A percentile compares a stretch with the other conserved stretches of the same genome.
phyloP scores from a whole-genome alignment of 345 rosid species.

The Gossypium turneri region DNA sequence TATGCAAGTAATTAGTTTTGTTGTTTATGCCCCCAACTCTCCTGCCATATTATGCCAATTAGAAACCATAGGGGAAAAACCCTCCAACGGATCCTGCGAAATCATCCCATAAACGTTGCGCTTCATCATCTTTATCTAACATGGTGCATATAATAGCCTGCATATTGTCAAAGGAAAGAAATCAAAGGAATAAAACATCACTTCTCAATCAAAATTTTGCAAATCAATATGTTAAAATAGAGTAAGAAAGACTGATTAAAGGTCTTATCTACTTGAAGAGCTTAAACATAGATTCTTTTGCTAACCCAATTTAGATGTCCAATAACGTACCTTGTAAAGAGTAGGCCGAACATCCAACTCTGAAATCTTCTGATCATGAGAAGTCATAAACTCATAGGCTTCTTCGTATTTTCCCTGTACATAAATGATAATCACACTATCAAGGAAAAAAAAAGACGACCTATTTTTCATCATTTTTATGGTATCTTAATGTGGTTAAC shows the following conservation, averaged over 20 bases:
- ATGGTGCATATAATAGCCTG: constrained; percentile 39
- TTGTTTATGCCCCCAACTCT: no score
- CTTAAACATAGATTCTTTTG: not conserved
- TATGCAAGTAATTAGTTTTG: no score
- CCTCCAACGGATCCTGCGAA: constrained; percentile 22
- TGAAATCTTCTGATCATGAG: not conserved
- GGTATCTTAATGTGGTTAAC: no score
- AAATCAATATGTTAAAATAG: no score
- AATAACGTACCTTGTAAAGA: constrained; percentile 38
- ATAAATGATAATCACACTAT: not conserved
- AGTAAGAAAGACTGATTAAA: no score
- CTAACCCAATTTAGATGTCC: no score
- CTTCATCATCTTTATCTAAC: constrained; percentile 30
- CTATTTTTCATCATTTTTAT: no score
- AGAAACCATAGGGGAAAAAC: not conserved
- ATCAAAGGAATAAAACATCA: not conserved
- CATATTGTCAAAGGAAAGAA: not conserved
- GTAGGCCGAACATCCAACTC: constrained; percentile 33
- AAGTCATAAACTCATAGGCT: constrained; percentile 18
- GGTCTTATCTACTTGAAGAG: no score
- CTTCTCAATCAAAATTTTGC: not conserved
- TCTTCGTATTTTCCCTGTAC: constrained; percentile 36
- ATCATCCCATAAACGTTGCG: constrained; percentile 32
- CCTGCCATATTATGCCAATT: not conserved
- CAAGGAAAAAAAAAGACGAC: not conserved